phyloP scores from a whole-genome alignment of 129 eudicot genomes.

The Sambucus nigra region DNA sequence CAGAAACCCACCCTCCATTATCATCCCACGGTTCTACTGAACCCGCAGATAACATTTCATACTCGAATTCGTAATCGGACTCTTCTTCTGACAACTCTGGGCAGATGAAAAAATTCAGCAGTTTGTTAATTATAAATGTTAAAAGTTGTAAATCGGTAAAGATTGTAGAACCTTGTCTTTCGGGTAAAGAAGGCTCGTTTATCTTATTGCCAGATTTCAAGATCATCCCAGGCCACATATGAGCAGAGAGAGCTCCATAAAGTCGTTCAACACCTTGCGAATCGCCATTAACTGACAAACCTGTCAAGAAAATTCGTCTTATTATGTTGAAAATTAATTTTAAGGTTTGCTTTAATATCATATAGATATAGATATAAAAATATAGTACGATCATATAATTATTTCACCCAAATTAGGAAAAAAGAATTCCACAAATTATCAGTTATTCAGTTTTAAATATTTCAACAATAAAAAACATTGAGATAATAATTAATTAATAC shows the following conservation, averaged over 20 bases:
- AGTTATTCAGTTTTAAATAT: no score
- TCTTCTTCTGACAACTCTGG: constrained; percentile 90
- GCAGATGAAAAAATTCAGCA: not conserved
- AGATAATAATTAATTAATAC: no score
- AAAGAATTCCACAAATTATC: no score
- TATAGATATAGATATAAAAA: no score
- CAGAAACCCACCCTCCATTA: constrained; percentile 63
- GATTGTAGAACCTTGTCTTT: constrained; percentile 46
- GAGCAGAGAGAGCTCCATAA: constrained; percentile 78
- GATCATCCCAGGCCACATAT: constrained; percentile 98
- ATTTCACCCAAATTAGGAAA: no score
- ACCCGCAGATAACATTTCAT: constrained; percentile 70
- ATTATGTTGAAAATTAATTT: no score
- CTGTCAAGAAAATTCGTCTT: constrained; percentile 27
- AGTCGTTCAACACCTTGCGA: constrained; percentile 85
- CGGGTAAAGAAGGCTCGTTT: constrained; percentile 57
- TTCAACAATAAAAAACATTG: no score
- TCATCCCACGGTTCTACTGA: constrained; percentile 85
- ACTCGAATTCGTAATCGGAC: constrained; percentile 70
- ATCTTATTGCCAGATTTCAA: constrained; percentile 76
- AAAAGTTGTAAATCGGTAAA: not conserved
- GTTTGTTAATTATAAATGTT: not conserved
- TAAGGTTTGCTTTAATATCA: no score
- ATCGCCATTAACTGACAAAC: constrained; percentile 88
- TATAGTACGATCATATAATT: no score